These are phyloP conservation scores for Erysimum cheiri DNA, from an alignment of 441 rosid species.

Conservation along the genomic window DNA sequence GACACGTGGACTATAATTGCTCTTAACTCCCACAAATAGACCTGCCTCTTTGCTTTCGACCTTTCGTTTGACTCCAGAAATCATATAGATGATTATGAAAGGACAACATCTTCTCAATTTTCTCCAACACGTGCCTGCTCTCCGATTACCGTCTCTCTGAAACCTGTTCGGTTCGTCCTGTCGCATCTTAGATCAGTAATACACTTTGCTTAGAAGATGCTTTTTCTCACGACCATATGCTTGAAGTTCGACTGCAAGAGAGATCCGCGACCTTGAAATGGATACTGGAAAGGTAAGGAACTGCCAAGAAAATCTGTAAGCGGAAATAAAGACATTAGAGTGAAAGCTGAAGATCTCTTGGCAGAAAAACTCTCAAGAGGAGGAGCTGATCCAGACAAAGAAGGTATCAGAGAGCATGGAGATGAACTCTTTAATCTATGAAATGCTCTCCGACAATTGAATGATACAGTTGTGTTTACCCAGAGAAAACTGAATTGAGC, in stretches of 20 bases:
- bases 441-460: slow-evolving; percentile 33
- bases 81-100: too few relatives aligned
- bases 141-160: too few relatives aligned
- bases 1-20: too few relatives aligned
- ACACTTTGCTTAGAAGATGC: slow-evolving; percentile 49
- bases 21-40: too few relatives aligned
- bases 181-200: too few relatives aligned
- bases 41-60: too few relatives aligned
- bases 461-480: too few relatives aligned
- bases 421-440: slow-evolving; percentile 67
- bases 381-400: slow-evolving; percentile 62
- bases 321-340: slow-evolving; percentile 63
- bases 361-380: slow-evolving; percentile 63
- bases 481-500: slow-evolving; percentile 26
- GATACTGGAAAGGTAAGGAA: slow-evolving; percentile 52
- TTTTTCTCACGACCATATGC: slow-evolving; percentile 56
- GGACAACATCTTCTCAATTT: too few relatives aligned
- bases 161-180: too few relatives aligned
- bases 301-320: slow-evolving; percentile 45
- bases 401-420: slow-evolving; percentile 73
- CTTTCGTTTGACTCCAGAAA: too few relatives aligned
- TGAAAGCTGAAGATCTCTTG: slow-evolving; percentile 49
- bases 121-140: too few relatives aligned
- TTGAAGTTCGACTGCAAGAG: slow-evolving; percentile 75
- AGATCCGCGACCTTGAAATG: slow-evolving; percentile 65